phyloP scores from a whole-genome alignment of 768 basidiomycete species.

The Collybiopsis confluens region DNA sequence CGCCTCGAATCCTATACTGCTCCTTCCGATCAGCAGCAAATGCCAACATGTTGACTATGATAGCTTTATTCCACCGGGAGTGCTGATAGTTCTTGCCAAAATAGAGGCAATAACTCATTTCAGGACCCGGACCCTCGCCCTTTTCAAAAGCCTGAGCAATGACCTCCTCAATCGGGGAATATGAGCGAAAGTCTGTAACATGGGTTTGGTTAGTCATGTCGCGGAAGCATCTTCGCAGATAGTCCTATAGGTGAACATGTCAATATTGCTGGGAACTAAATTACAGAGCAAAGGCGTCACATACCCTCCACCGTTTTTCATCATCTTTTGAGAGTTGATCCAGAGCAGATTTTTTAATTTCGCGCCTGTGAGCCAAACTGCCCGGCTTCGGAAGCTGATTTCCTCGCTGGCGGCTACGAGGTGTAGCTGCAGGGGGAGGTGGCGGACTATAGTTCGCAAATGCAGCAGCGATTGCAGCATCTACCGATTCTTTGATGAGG shows the following conservation, averaged over 20 bases:
- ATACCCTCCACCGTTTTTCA: neutral
- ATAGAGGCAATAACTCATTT: neutral
- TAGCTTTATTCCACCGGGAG: neutral
- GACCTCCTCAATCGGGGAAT: neutral
- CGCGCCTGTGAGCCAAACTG: neutral
- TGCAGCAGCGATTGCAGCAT: too few species aligned
- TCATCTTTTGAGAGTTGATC: neutral
- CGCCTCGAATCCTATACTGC: neutral
- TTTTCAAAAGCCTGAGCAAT: neutral
- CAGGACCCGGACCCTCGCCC: neutral
- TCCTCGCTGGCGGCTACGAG: neutral
- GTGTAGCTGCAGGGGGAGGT: too few species aligned
- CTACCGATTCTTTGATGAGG: too few species aligned
- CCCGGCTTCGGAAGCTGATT: neutral
- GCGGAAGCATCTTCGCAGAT: neutral
- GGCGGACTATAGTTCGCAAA: too few species aligned
- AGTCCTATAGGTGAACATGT: neutral
- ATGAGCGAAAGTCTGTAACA: neutral
- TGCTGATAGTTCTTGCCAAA: neutral
- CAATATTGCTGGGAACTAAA: neutral
- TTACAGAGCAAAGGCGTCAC: neutral
- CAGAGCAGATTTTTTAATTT: neutral
- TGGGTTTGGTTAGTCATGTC: neutral
- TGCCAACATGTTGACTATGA: neutral
- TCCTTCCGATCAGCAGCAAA: neutral